These are phyloP conservation scores for Heimioporus punctisporus DNA, from an alignment of 1,284 basidiomycete species.

Conservation along the genomic window DNA sequence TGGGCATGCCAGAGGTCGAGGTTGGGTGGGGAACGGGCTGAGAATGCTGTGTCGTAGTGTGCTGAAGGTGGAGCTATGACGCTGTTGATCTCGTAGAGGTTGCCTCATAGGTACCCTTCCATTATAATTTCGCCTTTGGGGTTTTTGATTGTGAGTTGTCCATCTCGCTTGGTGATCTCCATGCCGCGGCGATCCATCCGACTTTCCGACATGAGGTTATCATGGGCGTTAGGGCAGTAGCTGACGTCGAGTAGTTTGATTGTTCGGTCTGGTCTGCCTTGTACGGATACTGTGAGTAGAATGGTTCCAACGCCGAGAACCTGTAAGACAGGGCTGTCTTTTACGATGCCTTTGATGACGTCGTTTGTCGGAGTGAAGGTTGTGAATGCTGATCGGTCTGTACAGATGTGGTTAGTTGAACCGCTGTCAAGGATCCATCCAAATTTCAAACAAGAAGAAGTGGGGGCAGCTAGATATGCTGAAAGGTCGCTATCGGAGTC, in stretches of 20 bases:
- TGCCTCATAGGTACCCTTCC: neutral
- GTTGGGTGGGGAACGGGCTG: neutral
- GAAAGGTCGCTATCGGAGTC: neutral
- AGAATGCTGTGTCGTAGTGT: neutral
- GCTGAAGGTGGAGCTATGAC: neutral
- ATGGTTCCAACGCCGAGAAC: constrained; percentile 1
- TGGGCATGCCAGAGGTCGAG: constrained; percentile 12
- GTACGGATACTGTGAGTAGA: constrained; percentile 1
- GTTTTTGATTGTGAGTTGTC: neutral
- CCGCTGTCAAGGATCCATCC: constrained; percentile 10
- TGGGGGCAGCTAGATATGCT: neutral
- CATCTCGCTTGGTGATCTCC: neutral
- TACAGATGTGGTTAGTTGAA: constrained; percentile 14
- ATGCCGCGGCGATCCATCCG: constrained; percentile 1
- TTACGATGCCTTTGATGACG: constrained; percentile 13
- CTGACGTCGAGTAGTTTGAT: constrained; percentile 12
- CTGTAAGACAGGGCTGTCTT: constrained; percentile 4
- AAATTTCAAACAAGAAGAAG: neutral
- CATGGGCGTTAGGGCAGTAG: constrained; percentile 10
- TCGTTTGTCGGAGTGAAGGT: constrained; percentile 3
- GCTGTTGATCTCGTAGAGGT: neutral
- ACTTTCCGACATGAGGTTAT: constrained; percentile 16
- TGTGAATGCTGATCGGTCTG: neutral
- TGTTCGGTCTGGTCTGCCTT: neutral
- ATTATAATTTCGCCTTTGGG: neutral